Base-by-base conservation (phyloP, 441 rosid genomes). In the Eugenia klotzschiana region DNA sequence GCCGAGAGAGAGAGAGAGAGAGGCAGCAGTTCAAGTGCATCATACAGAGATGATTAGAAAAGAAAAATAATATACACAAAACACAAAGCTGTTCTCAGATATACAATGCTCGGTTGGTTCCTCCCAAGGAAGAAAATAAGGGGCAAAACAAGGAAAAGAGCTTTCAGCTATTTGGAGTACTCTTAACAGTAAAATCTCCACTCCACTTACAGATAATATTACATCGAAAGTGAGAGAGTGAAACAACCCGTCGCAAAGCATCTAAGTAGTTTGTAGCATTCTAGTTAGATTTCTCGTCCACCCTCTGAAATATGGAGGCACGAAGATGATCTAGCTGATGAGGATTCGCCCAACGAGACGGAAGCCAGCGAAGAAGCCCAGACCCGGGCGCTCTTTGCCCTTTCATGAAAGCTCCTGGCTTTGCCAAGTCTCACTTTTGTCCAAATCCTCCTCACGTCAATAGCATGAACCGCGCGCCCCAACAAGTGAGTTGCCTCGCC, bases 311-410 rank as follows among this genome's bases (percentile, higher is more conserved):
- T 25, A 4, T 6, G 37, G 23, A 69, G 81, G 72, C 79, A 56
- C 52, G 23, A 51, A 37, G 89, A 89, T 81, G 90, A 90, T 57
- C 91, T 90, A 60, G 88, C 87, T 22, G 98, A 89, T 22, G 94
- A 92, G 81, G 95, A 89, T 90, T 93, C 87, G 9, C 98, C 98
- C 86, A 95, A 85, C 8, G 98, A 91, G 82, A 96, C 97, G 8
- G 98, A 96, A 7, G 99, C 97, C 18, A 95, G 87, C 10, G 98
- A 95, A 43, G 98, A 94, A 82, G 96, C 98, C 98, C 96, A 94
- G 40, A 91, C 98, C 82, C 89, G 88, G 37, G 94, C 96, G 73
- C 86, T 94, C 88, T 85, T 94, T 43, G 98, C 98, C 51, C 98
- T 85, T 86, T 89, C 92, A 12, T 89, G 98, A 87, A 96, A 94